Base-by-base conservation (phyloP, 2,329 filamentous ascomycete species). In the Aspergillus sp. region DNA sequence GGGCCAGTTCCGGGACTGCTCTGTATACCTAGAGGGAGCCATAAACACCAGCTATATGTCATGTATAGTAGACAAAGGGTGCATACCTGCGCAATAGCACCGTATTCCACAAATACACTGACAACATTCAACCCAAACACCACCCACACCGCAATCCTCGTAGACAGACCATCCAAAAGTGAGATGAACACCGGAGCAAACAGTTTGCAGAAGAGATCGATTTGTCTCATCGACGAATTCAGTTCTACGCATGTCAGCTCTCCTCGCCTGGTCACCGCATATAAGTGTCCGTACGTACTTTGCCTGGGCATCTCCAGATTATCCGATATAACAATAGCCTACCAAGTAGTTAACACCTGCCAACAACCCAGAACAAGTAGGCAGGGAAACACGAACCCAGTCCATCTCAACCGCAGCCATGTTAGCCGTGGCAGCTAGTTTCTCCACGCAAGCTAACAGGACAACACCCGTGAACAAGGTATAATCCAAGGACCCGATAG, bases 321-420 rank as follows among this genome's bases (percentile, higher is more conserved):
- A 26, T 59, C 56, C 10, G 62, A 58, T 32, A 66, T 58, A 8
- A 66, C 59, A 41, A 66, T 58, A 3, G 57, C 58, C 63, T 64
- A 29, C 2, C 10, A 4, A 19, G 19, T 19, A 19, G 19, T 19
- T 19, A 19, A 19, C 19, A 19, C 1, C 19, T 19, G 19, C 19
- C 19, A 19, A 19, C 19, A 19, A 19, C 19, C 19, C 19, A 19
- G 34, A 7, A 19, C 2, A 7, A 19, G 19, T 19, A 19, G 19
- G 19, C 19, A 19, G 19, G 19, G 19, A 19, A 19, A 19, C 47
- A 47, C 63, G 43, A 52, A 71, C 66, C 84, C 85, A 88, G 55
- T 89, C 85, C 56, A 81, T 72, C 61, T 88, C 85, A 0, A 89
- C 75, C 0, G 85, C 73, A 1, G 88, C 77, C 0, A 79, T 72